Conservation (phyloP, 2,329 filamentous ascomycete genomes). For the Ramichloridium luteum region DNA sequence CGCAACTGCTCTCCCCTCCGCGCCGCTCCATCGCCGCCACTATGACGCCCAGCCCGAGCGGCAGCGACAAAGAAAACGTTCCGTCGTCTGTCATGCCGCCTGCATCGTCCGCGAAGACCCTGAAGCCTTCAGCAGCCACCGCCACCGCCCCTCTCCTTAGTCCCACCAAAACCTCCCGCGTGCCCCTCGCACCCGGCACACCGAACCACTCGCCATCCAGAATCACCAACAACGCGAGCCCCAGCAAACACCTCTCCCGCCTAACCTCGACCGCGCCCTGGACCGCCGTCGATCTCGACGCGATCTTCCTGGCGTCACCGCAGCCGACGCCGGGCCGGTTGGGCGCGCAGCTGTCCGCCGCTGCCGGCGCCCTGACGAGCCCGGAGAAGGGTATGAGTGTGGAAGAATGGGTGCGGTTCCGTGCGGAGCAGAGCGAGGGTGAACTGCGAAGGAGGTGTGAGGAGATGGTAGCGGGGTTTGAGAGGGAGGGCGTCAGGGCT, state of each 20-base stretch:
- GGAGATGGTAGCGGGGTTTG: constrained; percentile 67
- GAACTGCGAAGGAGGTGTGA: constrained; percentile 73
- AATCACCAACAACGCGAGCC: constrained; percentile 14
- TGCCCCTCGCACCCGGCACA: constrained; percentile 32
- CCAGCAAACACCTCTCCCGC: constrained; percentile 37
- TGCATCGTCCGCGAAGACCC: constrained; percentile 20
- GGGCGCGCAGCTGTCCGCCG: constrained; percentile 29
- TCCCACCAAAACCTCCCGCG: constrained; percentile 25
- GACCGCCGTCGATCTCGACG: constrained; percentile 64
- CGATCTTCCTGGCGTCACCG: constrained; percentile 45
- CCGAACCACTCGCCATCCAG: constrained; percentile 22
- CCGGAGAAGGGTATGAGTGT: constrained; percentile 84
- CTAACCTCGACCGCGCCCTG: constrained; percentile 48
- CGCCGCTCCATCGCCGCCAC: no score
- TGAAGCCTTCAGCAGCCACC: constrained; percentile 7
- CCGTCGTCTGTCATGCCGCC: constrained; percentile 22
- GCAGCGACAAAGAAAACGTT: constrained; percentile 29
- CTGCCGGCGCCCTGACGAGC: constrained; percentile 49
- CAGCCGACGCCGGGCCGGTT: constrained; percentile 17
- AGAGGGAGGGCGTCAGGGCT: constrained; percentile 67
- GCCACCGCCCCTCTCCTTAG: constrained; percentile 11
- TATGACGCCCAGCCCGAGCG: constrained; percentile 18
- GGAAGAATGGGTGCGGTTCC: constrained; percentile 80
- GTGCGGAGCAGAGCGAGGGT: constrained; percentile 68
- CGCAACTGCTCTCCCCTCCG: constrained; percentile 2